phyloP scores from a whole-genome alignment of 2,329 filamentous ascomycete species.

The Alternaria sp. region DNA sequence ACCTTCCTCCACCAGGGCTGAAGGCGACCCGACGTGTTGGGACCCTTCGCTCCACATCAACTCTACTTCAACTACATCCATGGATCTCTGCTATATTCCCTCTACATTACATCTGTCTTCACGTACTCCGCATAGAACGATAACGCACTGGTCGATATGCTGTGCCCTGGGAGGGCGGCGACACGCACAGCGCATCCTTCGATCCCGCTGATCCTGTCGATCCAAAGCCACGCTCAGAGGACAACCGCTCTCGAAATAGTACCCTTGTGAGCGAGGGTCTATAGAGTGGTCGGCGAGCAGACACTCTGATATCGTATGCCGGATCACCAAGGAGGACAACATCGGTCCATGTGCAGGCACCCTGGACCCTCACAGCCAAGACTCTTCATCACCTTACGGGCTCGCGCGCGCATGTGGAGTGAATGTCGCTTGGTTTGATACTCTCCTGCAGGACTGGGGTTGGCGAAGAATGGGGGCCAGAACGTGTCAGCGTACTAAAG shows the following conservation, averaged over 20 bases:
- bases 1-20: conserved; percentile 19
- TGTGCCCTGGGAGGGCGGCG: background rate
- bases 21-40: conserved; percentile 20
- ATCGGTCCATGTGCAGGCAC: background rate
- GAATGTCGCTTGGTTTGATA: conserved; percentile 1
- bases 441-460: conserved; percentile 23
- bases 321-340: background rate
- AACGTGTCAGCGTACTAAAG: conserved; percentile 5
- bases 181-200: conserved; percentile 3
- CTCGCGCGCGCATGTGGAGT: conserved; percentile 10
- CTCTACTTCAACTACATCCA: conserved; percentile 15
- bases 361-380: conserved; percentile 6
- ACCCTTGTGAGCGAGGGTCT: conserved; percentile 3
- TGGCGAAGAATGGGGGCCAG: conserved; percentile 29
- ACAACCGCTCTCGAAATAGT: conserved; percentile 8
- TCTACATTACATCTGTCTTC: background rate
- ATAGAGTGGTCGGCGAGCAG: conserved; percentile 13
- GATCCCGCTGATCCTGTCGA: conserved; percentile 12
- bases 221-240: conserved; percentile 9
- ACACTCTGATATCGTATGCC: conserved; percentile 1
- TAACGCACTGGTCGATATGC: background rate
- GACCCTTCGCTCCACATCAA: conserved; percentile 9
- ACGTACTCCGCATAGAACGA: background rate
- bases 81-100: background rate
- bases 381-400: conserved; percentile 5